Evolutionary conservation across 768 basidiomycete genomes (phyloP), one percentile per base, ranked within the genome.

Genomic region (Leucocoprinus leucothites): DNA sequence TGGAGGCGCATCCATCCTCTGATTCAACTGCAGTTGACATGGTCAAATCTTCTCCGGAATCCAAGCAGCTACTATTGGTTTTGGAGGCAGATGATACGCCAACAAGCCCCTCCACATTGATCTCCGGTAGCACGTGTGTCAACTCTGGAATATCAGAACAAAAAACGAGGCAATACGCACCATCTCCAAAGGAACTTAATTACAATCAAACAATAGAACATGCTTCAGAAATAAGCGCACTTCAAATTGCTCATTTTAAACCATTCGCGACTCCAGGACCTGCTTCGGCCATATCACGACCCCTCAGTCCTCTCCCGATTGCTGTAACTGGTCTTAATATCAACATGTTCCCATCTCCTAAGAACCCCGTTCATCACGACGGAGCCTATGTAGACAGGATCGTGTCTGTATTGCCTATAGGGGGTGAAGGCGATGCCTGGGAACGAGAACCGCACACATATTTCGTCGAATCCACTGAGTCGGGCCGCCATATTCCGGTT

Each of bases 201-300:
- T 34, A 34, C 38, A 8, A n/a, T n/a, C 9, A n/a, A 11, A 3
- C 38, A 38, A n/a, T n/a, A n/a, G 38, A 3, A 13, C 3, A 38
- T n/a, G 11, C 16, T n/a, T 38, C 16, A n/a, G 38, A n/a, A n/a
- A 8, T 13, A 38, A 13, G 16, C 3, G 16, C 7, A 9, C 4
- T 6, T n/a, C 11, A 13, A 3, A 3, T n/a, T 13, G 6, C 9
- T 38, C 6, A 44, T 13, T 26, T 41, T 19, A 48, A 25, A 35
- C 53, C 56, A n/a, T 64, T 60, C 50, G 51, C 60, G 3, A 56
- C 60, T 1, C 61, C 62, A 18, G 62, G 62, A 11, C 60, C 62
- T 7, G 62, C 51, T 2, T 61, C 57, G 36, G 45, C 47, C 5
- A 51, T 58, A 24, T 51, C 50, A 38, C 25, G 36, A 26, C 9